These are phyloP conservation scores for Epithele typhae DNA, from an alignment of 768 basidiomycete genomes.

Conservation along the genomic window DNA sequence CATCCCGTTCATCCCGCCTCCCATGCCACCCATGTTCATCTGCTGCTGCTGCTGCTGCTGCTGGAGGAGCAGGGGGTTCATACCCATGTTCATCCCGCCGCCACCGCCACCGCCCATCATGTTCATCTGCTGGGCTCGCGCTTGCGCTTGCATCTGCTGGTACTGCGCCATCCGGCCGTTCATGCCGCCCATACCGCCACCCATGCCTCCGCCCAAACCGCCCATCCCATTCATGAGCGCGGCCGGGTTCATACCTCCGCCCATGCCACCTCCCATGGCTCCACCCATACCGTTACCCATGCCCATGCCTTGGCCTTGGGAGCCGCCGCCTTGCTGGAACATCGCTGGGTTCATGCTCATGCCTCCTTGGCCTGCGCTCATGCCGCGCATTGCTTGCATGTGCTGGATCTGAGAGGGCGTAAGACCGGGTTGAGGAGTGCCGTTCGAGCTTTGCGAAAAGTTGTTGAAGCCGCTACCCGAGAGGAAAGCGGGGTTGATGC, in stretches of 20 bases:
- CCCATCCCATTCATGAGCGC: conserved; percentile 19
- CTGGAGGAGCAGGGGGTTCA: conserved; percentile 15
- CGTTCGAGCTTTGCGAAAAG: background rate
- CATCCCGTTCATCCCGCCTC: conserved; percentile 7
- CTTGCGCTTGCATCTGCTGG: conserved; percentile 16
- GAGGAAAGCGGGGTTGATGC: conserved; percentile 20
- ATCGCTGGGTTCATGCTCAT: conserved; percentile 12
- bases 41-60: conserved; percentile 14
- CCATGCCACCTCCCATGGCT: conserved; percentile 2
- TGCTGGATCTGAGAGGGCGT: conserved; percentile 18
- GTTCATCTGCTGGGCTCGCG: conserved; percentile 11
- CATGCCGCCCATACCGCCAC: conserved; percentile 1
- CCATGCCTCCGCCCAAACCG: conserved; percentile 12
- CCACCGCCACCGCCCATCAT: conserved; percentile 17
- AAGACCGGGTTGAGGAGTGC: conserved; percentile 1
- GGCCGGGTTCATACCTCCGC: conserved; percentile 20
- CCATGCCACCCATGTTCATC: conserved; percentile 17
- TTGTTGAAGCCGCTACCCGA: conserved; percentile 4
- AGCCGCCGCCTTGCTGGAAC: conserved; percentile 11
- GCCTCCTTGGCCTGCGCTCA: conserved; percentile 10
- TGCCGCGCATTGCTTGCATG: conserved; percentile 15
- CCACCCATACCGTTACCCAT: background rate
- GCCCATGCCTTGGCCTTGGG: conserved; percentile 1
- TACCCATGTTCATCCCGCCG: conserved; percentile 14
- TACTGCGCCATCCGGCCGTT: conserved; percentile 12